A percentile compares a stretch with the other conserved stretches of the same genome.
phyloP scores from a whole-genome alignment of 139 green algal genomes.

The Asterochloris erici region DNA sequence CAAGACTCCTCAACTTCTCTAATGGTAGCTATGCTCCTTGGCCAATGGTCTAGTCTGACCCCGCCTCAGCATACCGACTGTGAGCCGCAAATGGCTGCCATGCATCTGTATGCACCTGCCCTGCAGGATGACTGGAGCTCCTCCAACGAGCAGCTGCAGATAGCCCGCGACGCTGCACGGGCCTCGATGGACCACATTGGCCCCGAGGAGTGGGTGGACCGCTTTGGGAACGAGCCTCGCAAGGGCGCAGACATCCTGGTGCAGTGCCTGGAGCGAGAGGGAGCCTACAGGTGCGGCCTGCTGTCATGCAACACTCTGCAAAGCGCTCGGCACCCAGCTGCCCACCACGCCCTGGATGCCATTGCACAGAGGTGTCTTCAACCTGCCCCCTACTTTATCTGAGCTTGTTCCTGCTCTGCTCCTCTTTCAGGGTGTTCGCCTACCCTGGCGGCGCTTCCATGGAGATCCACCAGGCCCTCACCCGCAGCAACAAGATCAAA shows the following conservation, averaged over 20 bases:
- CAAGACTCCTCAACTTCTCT: no score
- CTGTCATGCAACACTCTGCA: background rate
- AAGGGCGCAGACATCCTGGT: slow-evolving; percentile 98
- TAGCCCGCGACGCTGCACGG: slow-evolving; percentile 25
- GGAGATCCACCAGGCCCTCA: slow-evolving; percentile 99
- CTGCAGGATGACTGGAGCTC: slow-evolving; percentile 10
- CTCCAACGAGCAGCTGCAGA: slow-evolving; percentile 29
- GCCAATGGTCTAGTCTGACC: no score
- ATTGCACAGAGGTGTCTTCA: no score
- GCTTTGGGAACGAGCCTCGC: slow-evolving; percentile 75
- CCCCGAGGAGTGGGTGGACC: slow-evolving; percentile 71
- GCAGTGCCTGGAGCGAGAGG: slow-evolving; percentile 92
- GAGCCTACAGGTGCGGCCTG: slow-evolving; percentile 46
- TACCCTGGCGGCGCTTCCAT: slow-evolving; percentile 95
- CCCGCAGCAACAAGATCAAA: slow-evolving; percentile 73
- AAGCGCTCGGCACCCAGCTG: no score
- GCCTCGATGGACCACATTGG: slow-evolving; percentile 25
- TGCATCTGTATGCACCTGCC: no score
- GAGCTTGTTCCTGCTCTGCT: no score
- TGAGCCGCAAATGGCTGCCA: no score
- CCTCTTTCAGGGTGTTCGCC: slow-evolving; percentile 53
- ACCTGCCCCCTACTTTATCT: no score
- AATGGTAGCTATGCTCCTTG: no score
- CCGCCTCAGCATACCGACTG: no score
- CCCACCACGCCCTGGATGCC: no score